A percentile compares a stretch with the other conserved stretches of the same genome.
These are phyloP conservation scores for Penicillium glabrum DNA, from an alignment of 2,329 filamentous ascomycete species.

Conservation along the genomic window DNA sequence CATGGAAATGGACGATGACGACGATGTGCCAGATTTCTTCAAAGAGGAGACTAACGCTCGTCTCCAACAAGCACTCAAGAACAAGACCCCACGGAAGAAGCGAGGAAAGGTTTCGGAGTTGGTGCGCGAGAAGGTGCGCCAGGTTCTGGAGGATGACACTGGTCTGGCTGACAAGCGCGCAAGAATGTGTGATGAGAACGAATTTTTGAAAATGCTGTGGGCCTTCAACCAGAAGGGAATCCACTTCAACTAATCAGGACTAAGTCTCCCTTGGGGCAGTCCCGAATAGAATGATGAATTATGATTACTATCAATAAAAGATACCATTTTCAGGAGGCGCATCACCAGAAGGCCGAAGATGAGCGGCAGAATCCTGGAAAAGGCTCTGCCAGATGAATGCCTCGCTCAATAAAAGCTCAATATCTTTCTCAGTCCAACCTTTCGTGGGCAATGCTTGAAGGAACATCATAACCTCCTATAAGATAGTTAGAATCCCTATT, in stretches of 20 bases:
- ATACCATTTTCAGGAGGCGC: slow-evolving; percentile 34
- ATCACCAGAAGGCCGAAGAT: slow-evolving; percentile 57
- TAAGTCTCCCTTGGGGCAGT: slow-evolving; percentile 9
- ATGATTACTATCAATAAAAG: slow-evolving; percentile 36
- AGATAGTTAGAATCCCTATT: slow-evolving; percentile 1
- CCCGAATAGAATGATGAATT: slow-evolving; percentile 28
- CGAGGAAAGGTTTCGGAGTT: slow-evolving; percentile 78
- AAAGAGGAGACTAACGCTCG: slow-evolving; percentile 55
- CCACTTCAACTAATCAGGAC: slow-evolving; percentile 69
- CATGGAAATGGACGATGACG: slow-evolving; percentile 54
- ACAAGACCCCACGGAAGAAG: slow-evolving; percentile 62
- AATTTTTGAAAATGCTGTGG: slow-evolving; percentile 78
- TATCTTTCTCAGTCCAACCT: slow-evolving; percentile 96
- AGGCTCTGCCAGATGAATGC: slow-evolving; percentile 98
- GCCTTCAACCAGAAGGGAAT: slow-evolving; percentile 91
- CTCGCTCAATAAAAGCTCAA: slow-evolving; percentile 91
- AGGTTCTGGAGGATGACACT: slow-evolving; percentile 79
- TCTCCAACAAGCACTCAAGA: slow-evolving; percentile 40
- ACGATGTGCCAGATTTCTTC: slow-evolving; percentile 83
- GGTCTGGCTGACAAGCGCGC: slow-evolving; percentile 77
- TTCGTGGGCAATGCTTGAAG: slow-evolving; percentile 89
- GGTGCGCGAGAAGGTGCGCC: slow-evolving; percentile 82
- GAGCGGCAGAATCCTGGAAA: slow-evolving; percentile 90
- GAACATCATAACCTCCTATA: slow-evolving; percentile 99
- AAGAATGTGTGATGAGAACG: slow-evolving; percentile 86